Evolutionary conservation across 1,139 yeast genomes (phyloP).

Genomic region (Arxiozyma slooffiae): DNA sequence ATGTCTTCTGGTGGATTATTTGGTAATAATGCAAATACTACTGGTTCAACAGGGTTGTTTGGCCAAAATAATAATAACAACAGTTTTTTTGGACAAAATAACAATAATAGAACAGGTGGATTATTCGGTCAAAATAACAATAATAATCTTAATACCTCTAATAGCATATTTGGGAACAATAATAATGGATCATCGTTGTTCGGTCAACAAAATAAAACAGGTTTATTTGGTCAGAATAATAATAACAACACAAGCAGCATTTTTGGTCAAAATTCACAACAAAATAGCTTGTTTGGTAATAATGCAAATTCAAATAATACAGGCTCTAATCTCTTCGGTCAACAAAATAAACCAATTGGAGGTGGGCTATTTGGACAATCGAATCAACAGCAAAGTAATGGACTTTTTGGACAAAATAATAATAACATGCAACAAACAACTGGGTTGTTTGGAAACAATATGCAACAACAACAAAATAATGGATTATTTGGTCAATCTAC

Average conservation of each 20-base stretch:
- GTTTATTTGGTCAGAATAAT: slow-evolving; percentile 22
- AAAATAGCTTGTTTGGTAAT: slow-evolving; percentile 2
- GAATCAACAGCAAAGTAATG: slow-evolving; percentile 13
- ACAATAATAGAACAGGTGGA: slow-evolving; percentile 23
- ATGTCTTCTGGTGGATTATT: slow-evolving; percentile 5
- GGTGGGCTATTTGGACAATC: slow-evolving; percentile 27
- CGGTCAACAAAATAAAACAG: slow-evolving; percentile 22
- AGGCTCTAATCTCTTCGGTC: slow-evolving; percentile 24
- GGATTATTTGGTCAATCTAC: slow-evolving; percentile 32
- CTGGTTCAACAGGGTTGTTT: slow-evolving; percentile 19
- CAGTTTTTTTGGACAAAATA: slow-evolving; percentile 23
- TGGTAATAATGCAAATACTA: slow-evolving; percentile 5
- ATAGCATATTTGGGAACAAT: slow-evolving; percentile 26
- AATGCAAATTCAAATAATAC: background rate
- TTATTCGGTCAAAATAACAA: slow-evolving; percentile 18
- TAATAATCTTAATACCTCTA: slow-evolving; percentile 12
- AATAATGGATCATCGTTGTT: slow-evolving; percentile 21
- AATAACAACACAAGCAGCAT: slow-evolving; percentile 25
- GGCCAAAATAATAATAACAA: too few species aligned
- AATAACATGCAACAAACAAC: slow-evolving; percentile 15
- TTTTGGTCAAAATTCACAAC: slow-evolving; percentile 31
- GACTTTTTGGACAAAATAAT: slow-evolving; percentile 28
- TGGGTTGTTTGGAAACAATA: slow-evolving; percentile 31
- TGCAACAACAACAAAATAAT: slow-evolving; percentile 14
- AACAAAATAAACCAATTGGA: slow-evolving; percentile 15